Evolutionary conservation across 2,329 filamentous ascomycete species (phyloP).

Genomic region (Daldinia sp.): DNA sequence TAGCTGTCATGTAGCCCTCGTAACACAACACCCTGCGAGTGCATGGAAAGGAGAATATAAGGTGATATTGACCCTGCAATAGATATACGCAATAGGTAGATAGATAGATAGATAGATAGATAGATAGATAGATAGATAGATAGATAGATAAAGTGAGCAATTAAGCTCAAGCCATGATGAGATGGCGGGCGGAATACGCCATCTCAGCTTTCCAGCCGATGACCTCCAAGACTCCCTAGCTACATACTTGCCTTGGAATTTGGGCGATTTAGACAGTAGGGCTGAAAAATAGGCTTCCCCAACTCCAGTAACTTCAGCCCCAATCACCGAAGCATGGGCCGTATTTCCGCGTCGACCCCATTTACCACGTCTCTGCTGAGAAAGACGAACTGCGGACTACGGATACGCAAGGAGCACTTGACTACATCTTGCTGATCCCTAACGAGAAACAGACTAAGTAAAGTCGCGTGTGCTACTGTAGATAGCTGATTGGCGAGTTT

Average conservation of each 20-base stretch:
- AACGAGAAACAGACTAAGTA: conserved; percentile 2
- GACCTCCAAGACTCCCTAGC: neutral
- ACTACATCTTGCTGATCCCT: conserved; percentile 1
- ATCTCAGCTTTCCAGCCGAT: conserved; percentile 7
- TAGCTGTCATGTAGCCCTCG: conserved; percentile 14
- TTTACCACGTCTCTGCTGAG: conserved; percentile 6
- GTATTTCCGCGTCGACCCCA: neutral
- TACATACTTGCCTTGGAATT: conserved; percentile 4
- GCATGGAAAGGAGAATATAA: conserved; percentile 10
- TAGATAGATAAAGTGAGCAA: conserved; percentile 10
- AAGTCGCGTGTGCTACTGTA: conserved; percentile 9
- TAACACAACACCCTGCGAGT: conserved; percentile 16
- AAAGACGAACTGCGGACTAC: neutral
- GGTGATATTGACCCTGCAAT: conserved; percentile 4
- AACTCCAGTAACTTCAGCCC: conserved; percentile 27
- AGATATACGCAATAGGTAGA: neutral
- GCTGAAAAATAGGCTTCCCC: conserved; percentile 18
- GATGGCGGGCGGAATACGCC: neutral
- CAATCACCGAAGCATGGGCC: conserved; percentile 25
- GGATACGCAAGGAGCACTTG: neutral
- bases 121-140: neutral
- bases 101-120: conserved; percentile 13
- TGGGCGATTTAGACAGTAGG: conserved; percentile 1
- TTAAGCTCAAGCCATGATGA: neutral
- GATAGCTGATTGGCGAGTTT: conserved; percentile 23